Evolutionary conservation across 768 basidiomycete genomes (phyloP).

Genomic region (Boletus sensibilis): DNA sequence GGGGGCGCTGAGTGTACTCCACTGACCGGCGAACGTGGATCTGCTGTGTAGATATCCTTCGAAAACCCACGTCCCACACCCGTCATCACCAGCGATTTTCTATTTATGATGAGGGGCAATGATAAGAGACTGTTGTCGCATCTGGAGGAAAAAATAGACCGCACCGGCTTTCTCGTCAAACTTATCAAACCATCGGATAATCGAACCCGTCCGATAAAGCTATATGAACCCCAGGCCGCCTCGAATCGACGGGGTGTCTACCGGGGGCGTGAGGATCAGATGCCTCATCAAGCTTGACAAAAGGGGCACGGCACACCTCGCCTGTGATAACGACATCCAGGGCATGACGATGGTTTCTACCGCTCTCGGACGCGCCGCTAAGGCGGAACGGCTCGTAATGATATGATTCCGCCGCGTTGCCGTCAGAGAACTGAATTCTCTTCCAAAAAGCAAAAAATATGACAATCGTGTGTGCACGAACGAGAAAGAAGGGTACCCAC

Average conservation of each 20-base stretch:
- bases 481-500: constrained; percentile 22
- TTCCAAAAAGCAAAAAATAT: constrained; percentile 12
- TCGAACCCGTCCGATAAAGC: constrained; percentile 56
- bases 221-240: constrained; percentile 66
- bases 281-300: constrained; percentile 21
- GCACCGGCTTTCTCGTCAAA: constrained; percentile 61
- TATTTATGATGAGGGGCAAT: constrained; percentile 23
- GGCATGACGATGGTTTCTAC: constrained; percentile 30
- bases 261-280: constrained; percentile 22
- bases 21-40: constrained; percentile 52
- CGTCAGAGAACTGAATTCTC: constrained; percentile 31
- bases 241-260: constrained; percentile 57
- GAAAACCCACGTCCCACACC: constrained; percentile 54
- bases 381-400: constrained; percentile 33
- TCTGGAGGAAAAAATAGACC: constrained; percentile 22
- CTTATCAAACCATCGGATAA: constrained; percentile 56
- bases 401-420: constrained; percentile 22
- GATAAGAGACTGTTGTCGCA: neutral
- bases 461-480: constrained; percentile 22
- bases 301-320: constrained; percentile 27
- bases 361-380: constrained; percentile 28
- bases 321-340: constrained; percentile 38
- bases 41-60: constrained; percentile 53
- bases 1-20: constrained; percentile 40
- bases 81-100: constrained; percentile 41